These are phyloP conservation scores for Brasilioporus rufonigricans DNA, from an alignment of 768 basidiomycete species.

Conservation along the genomic window DNA sequence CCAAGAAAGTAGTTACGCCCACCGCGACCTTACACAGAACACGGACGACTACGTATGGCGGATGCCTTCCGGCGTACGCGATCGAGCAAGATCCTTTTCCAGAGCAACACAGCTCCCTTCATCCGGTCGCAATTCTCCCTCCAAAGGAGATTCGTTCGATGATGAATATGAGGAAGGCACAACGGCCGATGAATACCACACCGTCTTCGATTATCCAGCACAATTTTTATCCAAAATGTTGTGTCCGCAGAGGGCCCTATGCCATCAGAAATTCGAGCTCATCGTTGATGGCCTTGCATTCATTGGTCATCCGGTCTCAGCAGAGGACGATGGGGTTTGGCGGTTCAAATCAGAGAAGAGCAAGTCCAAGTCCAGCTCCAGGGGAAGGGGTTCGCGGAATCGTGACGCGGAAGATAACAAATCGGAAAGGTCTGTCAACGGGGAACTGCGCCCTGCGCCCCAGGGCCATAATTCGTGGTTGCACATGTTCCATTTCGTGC, in stretches of 20 bases:
- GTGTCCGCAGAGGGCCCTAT: conserved; percentile 74
- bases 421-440: conserved; percentile 34
- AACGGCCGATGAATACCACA: conserved; percentile 53
- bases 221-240: conserved; percentile 81
- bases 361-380: conserved; percentile 44
- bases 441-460: conserved; percentile 28
- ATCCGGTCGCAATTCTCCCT: conserved; percentile 53
- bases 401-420: conserved; percentile 35
- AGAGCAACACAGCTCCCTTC: conserved; percentile 41
- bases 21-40: conserved; percentile 17
- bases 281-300: conserved; percentile 90
- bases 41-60: conserved; percentile 63
- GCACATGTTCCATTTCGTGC: conserved; percentile 79
- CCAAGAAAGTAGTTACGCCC: background rate
- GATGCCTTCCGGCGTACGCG: conserved; percentile 45
- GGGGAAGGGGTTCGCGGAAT: conserved; percentile 57
- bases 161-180: conserved; percentile 34
- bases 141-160: conserved; percentile 41
- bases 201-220: conserved; percentile 75
- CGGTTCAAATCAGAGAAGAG: conserved; percentile 63
- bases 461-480: conserved; percentile 48
- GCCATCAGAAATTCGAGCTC: conserved; percentile 94
- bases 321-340: conserved; percentile 72
- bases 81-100: conserved; percentile 53
- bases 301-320: conserved; percentile 91